phyloP scores from a whole-genome alignment of 768 basidiomycete genomes.

The Agrocybe praecox region DNA sequence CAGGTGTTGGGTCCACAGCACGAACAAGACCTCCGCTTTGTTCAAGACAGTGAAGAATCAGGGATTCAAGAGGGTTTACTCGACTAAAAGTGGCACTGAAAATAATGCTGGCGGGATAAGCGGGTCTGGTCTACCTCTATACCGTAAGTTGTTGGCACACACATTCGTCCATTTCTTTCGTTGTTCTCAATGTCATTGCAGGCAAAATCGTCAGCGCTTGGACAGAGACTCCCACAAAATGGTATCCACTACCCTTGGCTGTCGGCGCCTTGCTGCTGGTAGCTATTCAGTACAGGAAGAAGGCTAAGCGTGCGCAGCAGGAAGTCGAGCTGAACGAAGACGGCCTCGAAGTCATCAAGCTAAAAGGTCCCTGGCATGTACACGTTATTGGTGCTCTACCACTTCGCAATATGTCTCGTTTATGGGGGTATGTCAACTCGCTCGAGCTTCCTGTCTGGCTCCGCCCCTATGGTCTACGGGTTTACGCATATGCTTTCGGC shows the following conservation, averaged over 20 bases:
- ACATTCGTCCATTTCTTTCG: neutral
- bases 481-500: constrained; percentile 89
- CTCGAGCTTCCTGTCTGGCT: constrained; percentile 94
- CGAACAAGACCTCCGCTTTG: constrained; percentile 53
- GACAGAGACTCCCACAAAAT: constrained; percentile 87
- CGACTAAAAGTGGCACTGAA: constrained; percentile 33
- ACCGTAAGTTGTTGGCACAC: constrained; percentile 43
- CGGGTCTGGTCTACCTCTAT: constrained; percentile 44
- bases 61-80: constrained; percentile 40
- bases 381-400: constrained; percentile 96
- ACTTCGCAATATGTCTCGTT: constrained; percentile 89
- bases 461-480: constrained; percentile 84
- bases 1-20: constrained; percentile 54
- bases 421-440: constrained; percentile 97
- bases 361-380: constrained; percentile 97
- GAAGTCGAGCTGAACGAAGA: constrained; percentile 83
- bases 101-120: constrained; percentile 20
- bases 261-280: constrained; percentile 89
- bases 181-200: constrained; percentile 23
- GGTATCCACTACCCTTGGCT: constrained; percentile 93
- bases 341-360: constrained; percentile 76
- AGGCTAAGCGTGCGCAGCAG: constrained; percentile 45
- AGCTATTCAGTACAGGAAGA: constrained; percentile 73
- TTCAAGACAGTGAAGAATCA: constrained; percentile 45
- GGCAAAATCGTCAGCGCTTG: constrained; percentile 76